Percentiles rank a stretch among this genome's conserved stretches.
phyloP scores from a whole-genome alignment of 192 early-diverging fungal species.

The Cladochytrium replicatum region DNA sequence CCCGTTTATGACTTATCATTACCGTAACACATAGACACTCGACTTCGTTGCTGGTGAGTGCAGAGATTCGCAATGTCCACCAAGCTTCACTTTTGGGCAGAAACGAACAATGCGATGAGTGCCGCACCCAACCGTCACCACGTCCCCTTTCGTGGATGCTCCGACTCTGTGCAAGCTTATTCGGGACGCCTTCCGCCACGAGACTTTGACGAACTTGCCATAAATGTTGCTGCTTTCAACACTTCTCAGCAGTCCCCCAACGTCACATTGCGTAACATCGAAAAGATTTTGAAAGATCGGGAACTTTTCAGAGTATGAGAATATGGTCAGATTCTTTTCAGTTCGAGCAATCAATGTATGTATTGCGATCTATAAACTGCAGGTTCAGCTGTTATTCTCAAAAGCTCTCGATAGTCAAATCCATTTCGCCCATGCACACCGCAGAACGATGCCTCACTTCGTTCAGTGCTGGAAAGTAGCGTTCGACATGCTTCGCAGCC shows the following conservation, averaged over 20 bases:
- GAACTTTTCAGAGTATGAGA: too few species aligned
- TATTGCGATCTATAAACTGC: too few species aligned
- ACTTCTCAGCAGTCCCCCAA: conserved; percentile 24
- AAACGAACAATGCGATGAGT: not conserved
- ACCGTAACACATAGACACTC: not conserved
- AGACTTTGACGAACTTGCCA: conserved; percentile 38
- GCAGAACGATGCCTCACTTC: too few species aligned
- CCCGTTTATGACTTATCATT: conserved; percentile 5
- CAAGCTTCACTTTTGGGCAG: not conserved
- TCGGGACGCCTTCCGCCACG: conserved; percentile 17
- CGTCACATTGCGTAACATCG: conserved; percentile 25
- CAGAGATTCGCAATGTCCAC: not conserved
- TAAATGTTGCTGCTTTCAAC: conserved; percentile 35
- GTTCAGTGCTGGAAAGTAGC: too few species aligned
- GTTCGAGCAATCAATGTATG: too few species aligned
- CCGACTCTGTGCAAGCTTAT: conserved; percentile 35
- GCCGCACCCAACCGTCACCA: not conserved
- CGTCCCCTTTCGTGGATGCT: conserved; percentile 16
- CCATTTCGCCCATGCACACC: too few species aligned
- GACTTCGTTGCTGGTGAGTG: not conserved
- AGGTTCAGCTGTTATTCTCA: too few species aligned
- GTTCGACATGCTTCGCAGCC: too few species aligned
- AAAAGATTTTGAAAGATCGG: conserved; percentile 24
- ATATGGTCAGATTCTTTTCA: too few species aligned
- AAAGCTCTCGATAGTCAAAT: too few species aligned